Evolutionary conservation across 2,329 filamentous ascomycete species (phyloP), one percentile per base, ranked within the genome.

Genomic region (Trichoderma sp.): DNA sequence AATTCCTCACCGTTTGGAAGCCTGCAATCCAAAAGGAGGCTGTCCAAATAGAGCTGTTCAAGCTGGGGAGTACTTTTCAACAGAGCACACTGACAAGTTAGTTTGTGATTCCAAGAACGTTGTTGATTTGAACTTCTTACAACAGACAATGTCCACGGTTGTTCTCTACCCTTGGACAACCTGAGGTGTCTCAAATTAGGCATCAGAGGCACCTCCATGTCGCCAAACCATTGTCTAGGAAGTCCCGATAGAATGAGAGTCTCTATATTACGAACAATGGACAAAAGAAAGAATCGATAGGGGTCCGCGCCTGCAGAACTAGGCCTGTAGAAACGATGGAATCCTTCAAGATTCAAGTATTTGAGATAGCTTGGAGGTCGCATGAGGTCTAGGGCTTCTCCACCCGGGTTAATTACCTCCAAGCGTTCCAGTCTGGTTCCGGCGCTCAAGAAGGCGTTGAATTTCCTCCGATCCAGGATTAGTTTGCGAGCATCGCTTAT

Each of bases 121-220:
- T 65, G 85, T 83, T 68, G 84, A 79, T 56, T 77, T 12, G 81
- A 83, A n/a, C 80, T 56, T 11, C 69, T 73, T 65, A 73, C 69
- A 35, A 73, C 16, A 29, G 69, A 53, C 5, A 73, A 56, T 21
- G 31, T 9, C 59, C 56, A 56, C 21, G 60, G 60, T 29, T 73
- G 69, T 5, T 50, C n/a, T 27, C 6, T 31, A 4, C 53, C 73
- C 21, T 60, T 71, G 18, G 21, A 12, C 11, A 75, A 33, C 31
- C 24, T 71, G 29, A 84, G 68, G 60, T 80, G 77, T 75, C 80
- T 81, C 33, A 84, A 74, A 4, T 78, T 78, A 3, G 82, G 80
- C 75, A 84, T 78, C 4, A 69, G 27, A 4, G 80, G 79, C 27
- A 81, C 27, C 0, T 56, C 27, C 35, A 68, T 35, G 14, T 41